These are phyloP conservation scores for Ustilago nuda DNA, from an alignment of 1,284 basidiomycete species.

Conservation along the genomic window DNA sequence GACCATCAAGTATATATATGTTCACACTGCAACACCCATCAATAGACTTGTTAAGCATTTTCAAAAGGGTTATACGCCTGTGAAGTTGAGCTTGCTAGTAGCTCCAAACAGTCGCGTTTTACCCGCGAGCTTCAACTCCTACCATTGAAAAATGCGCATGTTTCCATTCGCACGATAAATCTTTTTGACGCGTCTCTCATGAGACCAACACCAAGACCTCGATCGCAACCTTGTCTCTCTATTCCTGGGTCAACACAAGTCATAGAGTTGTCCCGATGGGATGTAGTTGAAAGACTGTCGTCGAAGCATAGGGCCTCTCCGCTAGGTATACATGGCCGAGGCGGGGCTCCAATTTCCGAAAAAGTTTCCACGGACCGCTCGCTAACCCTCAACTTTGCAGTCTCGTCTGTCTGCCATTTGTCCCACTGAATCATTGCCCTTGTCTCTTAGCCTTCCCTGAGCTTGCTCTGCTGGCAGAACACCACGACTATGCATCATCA, in stretches of 20 bases:
- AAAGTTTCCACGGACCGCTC: constrained; percentile 1
- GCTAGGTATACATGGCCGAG: constrained; percentile 19
- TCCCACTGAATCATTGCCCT: not conserved
- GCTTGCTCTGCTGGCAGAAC: not conserved
- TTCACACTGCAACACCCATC: too few relatives aligned
- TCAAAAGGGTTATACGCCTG: too few relatives aligned
- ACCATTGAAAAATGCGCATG: too few relatives aligned
- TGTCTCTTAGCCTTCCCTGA: not conserved
- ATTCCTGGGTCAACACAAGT: not conserved
- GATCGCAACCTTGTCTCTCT: not conserved
- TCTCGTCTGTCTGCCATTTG: not conserved
- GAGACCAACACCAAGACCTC: constrained; percentile 9
- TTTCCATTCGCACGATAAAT: not conserved
- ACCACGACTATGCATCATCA: constrained; percentile 5
- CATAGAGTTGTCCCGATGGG: too few relatives aligned
- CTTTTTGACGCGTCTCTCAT: constrained; percentile 9
- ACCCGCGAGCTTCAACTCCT: too few relatives aligned
- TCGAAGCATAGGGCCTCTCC: not conserved
- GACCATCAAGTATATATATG: too few relatives aligned
- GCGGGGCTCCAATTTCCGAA: constrained; percentile 38
- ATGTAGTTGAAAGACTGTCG: too few relatives aligned
- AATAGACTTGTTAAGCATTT: too few relatives aligned
- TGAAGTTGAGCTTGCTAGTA: too few relatives aligned
- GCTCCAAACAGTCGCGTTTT: too few relatives aligned
- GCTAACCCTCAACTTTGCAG: constrained; percentile 5